phyloP scores from a whole-genome alignment of 805 yeast genomes.

The Pichia eremophila region DNA sequence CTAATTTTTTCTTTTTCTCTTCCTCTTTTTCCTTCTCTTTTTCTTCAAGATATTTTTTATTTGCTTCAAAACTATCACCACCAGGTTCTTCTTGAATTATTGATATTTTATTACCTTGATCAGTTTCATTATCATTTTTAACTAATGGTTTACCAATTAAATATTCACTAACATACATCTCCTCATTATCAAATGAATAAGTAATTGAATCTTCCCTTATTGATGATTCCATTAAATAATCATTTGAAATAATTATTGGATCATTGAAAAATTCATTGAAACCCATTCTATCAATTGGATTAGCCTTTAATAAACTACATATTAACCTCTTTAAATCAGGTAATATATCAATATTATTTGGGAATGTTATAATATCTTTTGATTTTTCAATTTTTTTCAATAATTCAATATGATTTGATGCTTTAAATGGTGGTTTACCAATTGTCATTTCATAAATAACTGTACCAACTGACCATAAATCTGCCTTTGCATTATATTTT shows the following conservation, averaged over 20 bases:
- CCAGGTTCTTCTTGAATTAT: neutral
- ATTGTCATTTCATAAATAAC: slow-evolving; percentile 91
- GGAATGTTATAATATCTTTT: slow-evolving; percentile 71
- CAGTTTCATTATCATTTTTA: neutral
- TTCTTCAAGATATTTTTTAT: neutral
- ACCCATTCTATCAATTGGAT: slow-evolving; percentile 81
- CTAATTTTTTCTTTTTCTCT: neutral
- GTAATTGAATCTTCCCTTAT: slow-evolving; percentile 49
- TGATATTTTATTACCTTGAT: neutral
- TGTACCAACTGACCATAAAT: slow-evolving; percentile 96
- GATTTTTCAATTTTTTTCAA: slow-evolving; percentile 77
- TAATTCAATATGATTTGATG: slow-evolving; percentile 86
- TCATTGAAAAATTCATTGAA: slow-evolving; percentile 81
- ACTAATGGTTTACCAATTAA: slow-evolving; percentile 11
- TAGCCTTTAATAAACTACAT: slow-evolving; percentile 65
- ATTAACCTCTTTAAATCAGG: slow-evolving; percentile 62
- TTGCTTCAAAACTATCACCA: neutral
- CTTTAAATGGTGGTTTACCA: slow-evolving; percentile 94
- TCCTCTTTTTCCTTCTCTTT: neutral
- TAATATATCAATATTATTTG: slow-evolving; percentile 55
- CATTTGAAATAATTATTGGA: slow-evolving; percentile 45
- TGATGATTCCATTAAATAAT: slow-evolving; percentile 34
- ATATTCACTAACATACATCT: slow-evolving; percentile 79
- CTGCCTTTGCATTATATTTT: slow-evolving; percentile 95
- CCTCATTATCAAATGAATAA: slow-evolving; percentile 63